These are phyloP conservation scores for Quercus parvula DNA, from an alignment of 306 rosid species.

Conservation along the genomic window DNA sequence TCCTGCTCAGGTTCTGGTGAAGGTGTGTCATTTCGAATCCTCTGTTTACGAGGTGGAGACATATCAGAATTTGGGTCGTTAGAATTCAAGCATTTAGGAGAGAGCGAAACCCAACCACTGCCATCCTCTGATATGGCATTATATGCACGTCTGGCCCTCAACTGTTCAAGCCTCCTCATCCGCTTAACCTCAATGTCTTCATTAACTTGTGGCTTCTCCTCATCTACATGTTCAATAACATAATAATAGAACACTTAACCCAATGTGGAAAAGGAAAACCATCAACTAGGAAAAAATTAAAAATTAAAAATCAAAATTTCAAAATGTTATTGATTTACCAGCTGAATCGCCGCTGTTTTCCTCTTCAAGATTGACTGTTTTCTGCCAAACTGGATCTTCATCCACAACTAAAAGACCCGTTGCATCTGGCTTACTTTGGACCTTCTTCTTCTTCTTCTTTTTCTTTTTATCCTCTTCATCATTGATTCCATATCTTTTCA, in stretches of 20 bases:
- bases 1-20: slow-evolving; percentile 43
- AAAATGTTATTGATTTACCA: slow-evolving; percentile 28
- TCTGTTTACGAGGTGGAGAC: slow-evolving; percentile 67
- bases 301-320: slow-evolving; percentile 28
- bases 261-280: neutral
- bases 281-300: neutral
- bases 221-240: slow-evolving; percentile 31
- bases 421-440: slow-evolving; percentile 38
- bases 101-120: slow-evolving; percentile 92
- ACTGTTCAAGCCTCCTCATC: slow-evolving; percentile 78
- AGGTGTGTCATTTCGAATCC: slow-evolving; percentile 55
- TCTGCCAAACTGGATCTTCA: slow-evolving; percentile 90
- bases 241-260: neutral
- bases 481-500: slow-evolving; percentile 62
- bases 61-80: slow-evolving; percentile 34
- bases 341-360: slow-evolving; percentile 49
- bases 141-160: slow-evolving; percentile 60
- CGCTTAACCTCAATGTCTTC: slow-evolving; percentile 91
- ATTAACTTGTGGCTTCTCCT: slow-evolving; percentile 66
- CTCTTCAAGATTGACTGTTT: slow-evolving; percentile 60
- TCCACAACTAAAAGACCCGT: slow-evolving; percentile 66
- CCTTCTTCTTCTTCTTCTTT: slow-evolving; percentile 41
- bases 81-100: slow-evolving; percentile 31
- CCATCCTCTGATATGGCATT: slow-evolving; percentile 85
- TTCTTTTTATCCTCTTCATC: slow-evolving; percentile 44